A percentile compares a stretch with the other conserved stretches of the same genome.
These are phyloP conservation scores for Lipomyces kockii DNA, from an alignment of 805 yeast genomes.

Conservation along the genomic window DNA sequence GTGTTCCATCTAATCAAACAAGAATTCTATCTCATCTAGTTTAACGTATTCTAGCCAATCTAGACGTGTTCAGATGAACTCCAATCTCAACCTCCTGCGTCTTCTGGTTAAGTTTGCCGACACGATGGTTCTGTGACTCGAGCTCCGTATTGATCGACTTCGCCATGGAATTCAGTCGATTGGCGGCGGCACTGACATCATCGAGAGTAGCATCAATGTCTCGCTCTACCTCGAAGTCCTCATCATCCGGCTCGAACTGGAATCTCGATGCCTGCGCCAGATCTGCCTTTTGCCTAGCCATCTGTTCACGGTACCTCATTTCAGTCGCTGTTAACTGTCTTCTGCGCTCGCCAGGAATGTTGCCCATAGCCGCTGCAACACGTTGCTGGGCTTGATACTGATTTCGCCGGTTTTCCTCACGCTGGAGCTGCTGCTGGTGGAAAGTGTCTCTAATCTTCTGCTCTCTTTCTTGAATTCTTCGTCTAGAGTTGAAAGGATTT, in stretches of 20 bases:
- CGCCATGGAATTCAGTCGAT: slow-evolving; percentile 74
- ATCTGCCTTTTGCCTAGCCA: slow-evolving; percentile 58
- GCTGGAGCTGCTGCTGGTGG: slow-evolving; percentile 62
- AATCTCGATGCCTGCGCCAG: slow-evolving; percentile 66
- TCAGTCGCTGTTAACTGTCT: slow-evolving; percentile 33
- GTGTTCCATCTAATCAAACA: too few species aligned
- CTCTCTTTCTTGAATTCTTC: slow-evolving; percentile 75
- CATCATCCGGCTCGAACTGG: slow-evolving; percentile 86
- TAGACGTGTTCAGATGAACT: slow-evolving; percentile 74
- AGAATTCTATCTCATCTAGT: not conserved
- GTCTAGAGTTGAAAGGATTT: slow-evolving; percentile 87
- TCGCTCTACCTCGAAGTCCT: slow-evolving; percentile 89
- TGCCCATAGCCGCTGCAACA: slow-evolving; percentile 55
- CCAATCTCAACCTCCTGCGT: slow-evolving; percentile 84
- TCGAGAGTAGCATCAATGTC: slow-evolving; percentile 84
- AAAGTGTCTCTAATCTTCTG: slow-evolving; percentile 65
- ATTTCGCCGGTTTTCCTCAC: slow-evolving; percentile 63
- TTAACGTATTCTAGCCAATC: slow-evolving; percentile 61
- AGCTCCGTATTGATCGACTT: slow-evolving; percentile 75
- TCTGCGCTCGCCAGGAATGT: slow-evolving; percentile 36
- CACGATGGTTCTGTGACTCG: slow-evolving; percentile 72
- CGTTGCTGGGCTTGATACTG: slow-evolving; percentile 71
- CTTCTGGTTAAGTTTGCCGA: slow-evolving; percentile 77
- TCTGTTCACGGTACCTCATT: slow-evolving; percentile 39
- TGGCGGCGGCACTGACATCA: slow-evolving; percentile 70